Base-by-base conservation (phyloP, 2,329 filamentous ascomycete genomes). In the Juglanconis sp. region DNA sequence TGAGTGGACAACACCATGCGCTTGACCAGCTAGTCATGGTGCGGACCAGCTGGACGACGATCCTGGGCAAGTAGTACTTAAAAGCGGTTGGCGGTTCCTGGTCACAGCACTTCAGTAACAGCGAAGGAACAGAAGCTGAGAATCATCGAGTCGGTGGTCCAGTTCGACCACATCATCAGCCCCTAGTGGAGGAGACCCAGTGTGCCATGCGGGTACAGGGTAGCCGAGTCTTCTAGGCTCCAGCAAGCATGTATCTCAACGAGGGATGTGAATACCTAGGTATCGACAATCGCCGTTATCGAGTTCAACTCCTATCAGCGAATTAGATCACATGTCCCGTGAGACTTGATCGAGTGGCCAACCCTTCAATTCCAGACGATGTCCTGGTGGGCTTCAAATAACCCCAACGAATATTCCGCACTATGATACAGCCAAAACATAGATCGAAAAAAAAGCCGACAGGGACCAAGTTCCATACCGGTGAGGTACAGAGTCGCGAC, bases 1-100 rank as follows among this genome's bases (percentile, higher is more conserved):
- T 70, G 69, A 58, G 68, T 17, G 68, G 63, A 8, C 53, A 62
- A 31, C 65, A 68, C 61, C 68, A 70, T 57, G 67, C 70, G 34
- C 55, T 69, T 38, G 68, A 70, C 52, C 56, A 70, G 52, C 52
- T 69, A 38, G 57, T 63, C 31, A 66, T 59, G 10, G 67, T 70
- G 10, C 66, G 62, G 65, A 51, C 51, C 34, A 68, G 67, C 2
- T 70, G 69, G 69, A 65, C 60, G 59, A 53, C 63, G 36, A 61
- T 66, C 9, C 51, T 69, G 38, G 55, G 57, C 13, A 48, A 48
- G 31, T 65, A 67, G n/a, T n/a, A n/a, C 42, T 58, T 70, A 24
- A 53, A 63, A 34, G 65, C n/a, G n/a, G 24, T 68, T 53, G 63
- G 61, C 10, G 59, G 62, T 54, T 68, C 65, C 2, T 66, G 63